Percentiles rank a stretch among this genome's conserved stretches.
Evolutionary conservation across 257 asterid species (phyloP).

Genomic region (Fraxinus cuspidata): DNA sequence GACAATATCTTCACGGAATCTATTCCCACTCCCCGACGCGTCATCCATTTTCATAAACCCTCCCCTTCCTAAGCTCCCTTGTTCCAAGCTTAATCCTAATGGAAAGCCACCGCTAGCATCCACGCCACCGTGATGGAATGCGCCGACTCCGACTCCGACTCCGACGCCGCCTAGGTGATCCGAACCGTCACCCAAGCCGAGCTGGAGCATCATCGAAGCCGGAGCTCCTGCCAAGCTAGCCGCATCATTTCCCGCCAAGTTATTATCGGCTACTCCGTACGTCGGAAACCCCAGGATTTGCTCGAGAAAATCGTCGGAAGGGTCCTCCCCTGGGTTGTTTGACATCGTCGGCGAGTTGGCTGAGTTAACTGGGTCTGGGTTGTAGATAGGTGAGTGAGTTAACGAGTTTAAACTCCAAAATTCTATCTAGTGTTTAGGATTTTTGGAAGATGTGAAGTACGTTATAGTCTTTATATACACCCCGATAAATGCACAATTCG

Average conservation of each 20-base stretch:
- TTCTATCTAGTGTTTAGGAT: not conserved
- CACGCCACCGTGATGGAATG: conserved; percentile 27
- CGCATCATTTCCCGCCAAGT: conserved; percentile 51
- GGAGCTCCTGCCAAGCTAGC: conserved; percentile 25
- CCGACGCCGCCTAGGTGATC: conserved; percentile 58
- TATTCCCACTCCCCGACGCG: conserved; percentile 62
- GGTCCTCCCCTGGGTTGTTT: conserved; percentile 63
- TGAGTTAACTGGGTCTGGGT: conserved; percentile 1
- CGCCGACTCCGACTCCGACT: conserved; percentile 49
- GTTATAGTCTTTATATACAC: not conserved
- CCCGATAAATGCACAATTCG: not conserved
- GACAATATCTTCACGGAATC: conserved; percentile 63
- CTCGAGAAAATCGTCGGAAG: conserved; percentile 91
- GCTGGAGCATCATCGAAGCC: conserved; percentile 64
- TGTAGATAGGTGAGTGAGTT: not conserved
- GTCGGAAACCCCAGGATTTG: conserved; percentile 78
- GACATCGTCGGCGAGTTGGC: conserved; percentile 50
- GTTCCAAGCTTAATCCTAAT: conserved; percentile 84
- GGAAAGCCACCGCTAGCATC: conserved; percentile 68
- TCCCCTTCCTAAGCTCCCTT: conserved; percentile 47
- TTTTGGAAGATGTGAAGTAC: not conserved
- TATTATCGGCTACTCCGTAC: conserved; percentile 47
- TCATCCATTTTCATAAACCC: conserved; percentile 65
- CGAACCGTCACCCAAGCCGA: conserved; percentile 61
- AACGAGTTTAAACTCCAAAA: not conserved